Percentiles rank a stretch among this genome's conserved stretches.
phyloP scores from a whole-genome alignment of 2,329 filamentous ascomycete species.

The Ascosphaera aggregata region DNA sequence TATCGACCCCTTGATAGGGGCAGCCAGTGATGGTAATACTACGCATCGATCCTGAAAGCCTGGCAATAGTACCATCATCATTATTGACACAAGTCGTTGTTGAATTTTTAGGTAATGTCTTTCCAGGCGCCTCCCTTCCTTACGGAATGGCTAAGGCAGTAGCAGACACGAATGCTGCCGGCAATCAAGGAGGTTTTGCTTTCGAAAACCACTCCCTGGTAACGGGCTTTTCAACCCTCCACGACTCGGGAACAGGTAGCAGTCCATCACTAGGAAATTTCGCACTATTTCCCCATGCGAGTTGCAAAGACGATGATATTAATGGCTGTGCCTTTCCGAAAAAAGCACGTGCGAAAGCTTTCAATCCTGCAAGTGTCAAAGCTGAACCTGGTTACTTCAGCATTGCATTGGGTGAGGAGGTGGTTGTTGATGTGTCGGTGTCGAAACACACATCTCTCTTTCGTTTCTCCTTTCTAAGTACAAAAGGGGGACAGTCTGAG shows the following conservation, averaged over 20 bases:
- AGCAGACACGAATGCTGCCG: conserved; percentile 25
- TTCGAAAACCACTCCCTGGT: conserved; percentile 23
- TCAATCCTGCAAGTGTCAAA: conserved; percentile 27
- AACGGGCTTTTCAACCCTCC: conserved; percentile 29
- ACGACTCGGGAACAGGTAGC: conserved; percentile 29
- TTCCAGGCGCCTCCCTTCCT: conserved; percentile 31
- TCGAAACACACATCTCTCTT: conserved; percentile 43
- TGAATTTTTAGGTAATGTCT: conserved; percentile 33
- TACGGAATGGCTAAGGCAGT: conserved; percentile 31
- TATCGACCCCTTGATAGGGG: conserved; percentile 31
- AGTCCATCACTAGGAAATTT: conserved; percentile 47
- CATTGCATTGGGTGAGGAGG: conserved; percentile 32
- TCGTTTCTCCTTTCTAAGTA: conserved; percentile 35
- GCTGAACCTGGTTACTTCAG: conserved; percentile 43
- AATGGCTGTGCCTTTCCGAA: conserved; percentile 38
- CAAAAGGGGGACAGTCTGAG: conserved; percentile 1
- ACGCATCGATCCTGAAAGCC: neutral
- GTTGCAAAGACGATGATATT: conserved; percentile 37
- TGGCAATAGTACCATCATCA: neutral
- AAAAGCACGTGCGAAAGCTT: conserved; percentile 23
- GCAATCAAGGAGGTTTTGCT: conserved; percentile 34
- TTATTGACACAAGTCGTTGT: neutral
- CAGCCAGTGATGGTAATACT: conserved; percentile 24
- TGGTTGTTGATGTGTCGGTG: conserved; percentile 43
- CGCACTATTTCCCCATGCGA: conserved; percentile 42